Conservation (phyloP, 257 asterid genomes). For the Leptodermis oblonga region DNA sequence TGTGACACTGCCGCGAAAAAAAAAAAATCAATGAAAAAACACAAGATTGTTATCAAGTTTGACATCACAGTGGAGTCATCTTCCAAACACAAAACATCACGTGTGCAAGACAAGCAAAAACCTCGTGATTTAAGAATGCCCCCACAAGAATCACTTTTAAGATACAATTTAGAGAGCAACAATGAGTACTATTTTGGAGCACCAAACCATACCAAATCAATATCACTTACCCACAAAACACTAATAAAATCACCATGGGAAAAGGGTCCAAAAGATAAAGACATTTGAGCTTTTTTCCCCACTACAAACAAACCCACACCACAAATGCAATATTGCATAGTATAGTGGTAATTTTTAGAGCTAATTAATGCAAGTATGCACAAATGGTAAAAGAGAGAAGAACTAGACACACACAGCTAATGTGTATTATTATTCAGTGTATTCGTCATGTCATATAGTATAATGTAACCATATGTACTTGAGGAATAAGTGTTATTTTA, state of each 20-base stretch:
- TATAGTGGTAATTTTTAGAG: too few species aligned
- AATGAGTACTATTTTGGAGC: slow-evolving; percentile 11
- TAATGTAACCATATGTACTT: too few species aligned
- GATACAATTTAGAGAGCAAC: slow-evolving; percentile 7
- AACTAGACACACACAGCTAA: too few species aligned
- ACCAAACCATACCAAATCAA: slow-evolving; percentile 17
- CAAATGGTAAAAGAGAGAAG: too few species aligned
- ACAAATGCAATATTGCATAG: too few species aligned
- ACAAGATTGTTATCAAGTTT: too few species aligned
- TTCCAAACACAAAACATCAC: slow-evolving; percentile 13
- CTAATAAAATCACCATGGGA: slow-evolving; percentile 5
- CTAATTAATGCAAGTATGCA: too few species aligned
- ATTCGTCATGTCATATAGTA: too few species aligned
- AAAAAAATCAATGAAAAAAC: too few species aligned
- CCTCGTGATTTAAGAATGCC: slow-evolving; percentile 15
- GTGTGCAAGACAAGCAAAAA: slow-evolving; percentile 19
- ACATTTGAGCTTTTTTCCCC: slow-evolving; percentile 8
- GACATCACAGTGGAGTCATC: slow-evolving; percentile 19
- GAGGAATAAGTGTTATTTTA: too few species aligned
- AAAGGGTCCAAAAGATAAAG: slow-evolving; percentile 1
- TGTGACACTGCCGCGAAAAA: too few species aligned
- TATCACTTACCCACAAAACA: background rate
- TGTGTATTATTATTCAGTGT: too few species aligned
- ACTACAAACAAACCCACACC: background rate
- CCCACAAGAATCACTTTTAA: slow-evolving; percentile 21